Percentiles rank a stretch among this genome's conserved stretches.
Conservation (phyloP, 2,329 filamentous ascomycete species). For the Karstenula rhodostoma region DNA sequence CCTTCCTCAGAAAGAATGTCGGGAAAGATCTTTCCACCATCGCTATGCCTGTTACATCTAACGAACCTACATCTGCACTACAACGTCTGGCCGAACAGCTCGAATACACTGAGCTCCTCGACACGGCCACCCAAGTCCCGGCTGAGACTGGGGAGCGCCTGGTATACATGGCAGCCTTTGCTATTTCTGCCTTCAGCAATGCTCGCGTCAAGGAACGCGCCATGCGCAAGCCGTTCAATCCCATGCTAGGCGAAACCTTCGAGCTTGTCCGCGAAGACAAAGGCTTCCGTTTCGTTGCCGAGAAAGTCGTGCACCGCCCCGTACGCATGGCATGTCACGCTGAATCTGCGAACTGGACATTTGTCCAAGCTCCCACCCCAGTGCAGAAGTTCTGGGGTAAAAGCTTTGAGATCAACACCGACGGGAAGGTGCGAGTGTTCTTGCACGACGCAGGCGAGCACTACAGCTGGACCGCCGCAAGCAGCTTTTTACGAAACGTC, state of each 20-base stretch:
- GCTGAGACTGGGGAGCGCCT: constrained; percentile 73
- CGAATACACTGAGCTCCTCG: constrained; percentile 87
- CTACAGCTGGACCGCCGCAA: constrained; percentile 89
- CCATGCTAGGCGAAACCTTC: constrained; percentile 93
- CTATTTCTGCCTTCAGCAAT: constrained; percentile 84
- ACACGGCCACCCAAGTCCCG: constrained; percentile 65
- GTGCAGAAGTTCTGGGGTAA: constrained; percentile 99
- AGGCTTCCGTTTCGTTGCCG: constrained; percentile 89
- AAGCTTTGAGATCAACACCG: constrained; percentile 90
- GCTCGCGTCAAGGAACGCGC: constrained; percentile 87
- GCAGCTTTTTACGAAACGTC: constrained; percentile 91
- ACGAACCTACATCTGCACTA: constrained; percentile 87
- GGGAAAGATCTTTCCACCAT: constrained; percentile 97
- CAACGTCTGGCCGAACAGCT: constrained; percentile 90
- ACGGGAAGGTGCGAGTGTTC: constrained; percentile 82
- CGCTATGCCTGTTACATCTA: constrained; percentile 95
- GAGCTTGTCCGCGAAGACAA: constrained; percentile 88
- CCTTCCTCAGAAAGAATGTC: constrained; percentile 95
- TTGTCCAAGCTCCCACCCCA: constrained; percentile 85
- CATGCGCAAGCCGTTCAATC: constrained; percentile 96
- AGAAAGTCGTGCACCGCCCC: constrained; percentile 93
- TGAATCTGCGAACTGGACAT: constrained; percentile 84
- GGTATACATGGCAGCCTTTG: constrained; percentile 87
- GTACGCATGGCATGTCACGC: constrained; percentile 94
- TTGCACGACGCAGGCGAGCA: constrained; percentile 79